Evolutionary conservation across 345 rosid genomes (phyloP), one percentile per base, ranked within the genome.

Genomic region (Murraya paniculata): DNA sequence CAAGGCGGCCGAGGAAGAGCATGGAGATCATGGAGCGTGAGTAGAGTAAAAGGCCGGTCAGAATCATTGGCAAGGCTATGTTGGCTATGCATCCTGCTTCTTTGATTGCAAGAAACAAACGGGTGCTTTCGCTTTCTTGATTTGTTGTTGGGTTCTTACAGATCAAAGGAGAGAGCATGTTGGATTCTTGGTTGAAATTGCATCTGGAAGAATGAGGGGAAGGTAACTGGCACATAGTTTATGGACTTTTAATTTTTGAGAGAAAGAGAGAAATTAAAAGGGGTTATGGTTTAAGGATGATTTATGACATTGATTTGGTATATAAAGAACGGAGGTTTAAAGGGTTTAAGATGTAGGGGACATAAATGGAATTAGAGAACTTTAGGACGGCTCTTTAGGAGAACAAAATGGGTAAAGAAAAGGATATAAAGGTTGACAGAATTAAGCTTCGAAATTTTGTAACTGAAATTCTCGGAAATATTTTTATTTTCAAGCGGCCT

Each of bases 1-100:
- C 89, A 6, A 94, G 89, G 53, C 89, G 91, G 79, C 98, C 98
- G 0, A 94, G 97, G 82, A 91, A 94, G 78, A 93, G 88, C 98
- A 93, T 90, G 84, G 97, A 94, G 81, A 94, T 90, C 87, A 90
- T 88, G 39, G 97, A 90, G 55, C 94, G 92, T 50, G 95, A 87
- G 78, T 94, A 94, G 74, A 94, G 91, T 45, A 94, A 66, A 28
- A 94, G 89, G 59, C 94, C 92, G 7, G 95, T 89, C 31, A 94
- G 77, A 25, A 91, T 83, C 89, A 88, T 86, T 14, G 97, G 95
- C 36, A 89, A 78, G 28, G 98, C 87, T 74, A 93, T 73, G 68
- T 79, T 81, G 65, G 92, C 88, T 36, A 90, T 88, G 78, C 89
- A 84, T 73, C 82, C 82, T 7, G 87, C 90, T 82, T 93, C 98